Conservation (phyloP, 768 basidiomycete species). For the Harrya chromipes region DNA sequence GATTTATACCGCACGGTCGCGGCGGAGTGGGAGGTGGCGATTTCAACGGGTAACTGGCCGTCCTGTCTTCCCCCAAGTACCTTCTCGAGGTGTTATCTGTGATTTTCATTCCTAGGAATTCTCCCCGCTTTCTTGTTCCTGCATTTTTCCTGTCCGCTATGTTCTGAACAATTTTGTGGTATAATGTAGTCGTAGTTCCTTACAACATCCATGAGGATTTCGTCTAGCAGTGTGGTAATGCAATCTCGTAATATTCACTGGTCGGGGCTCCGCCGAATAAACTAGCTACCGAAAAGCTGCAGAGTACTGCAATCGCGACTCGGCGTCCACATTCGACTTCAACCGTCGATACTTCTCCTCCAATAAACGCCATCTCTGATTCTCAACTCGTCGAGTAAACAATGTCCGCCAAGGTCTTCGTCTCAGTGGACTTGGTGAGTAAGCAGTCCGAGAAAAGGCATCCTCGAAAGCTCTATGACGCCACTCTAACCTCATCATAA, state of each 20-base stretch:
- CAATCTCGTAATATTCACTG: neutral
- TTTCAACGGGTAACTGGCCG: slow-evolving; percentile 68
- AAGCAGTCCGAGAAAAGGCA: slow-evolving; percentile 6
- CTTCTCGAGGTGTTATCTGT: slow-evolving; percentile 78
- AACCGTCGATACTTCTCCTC: slow-evolving; percentile 22
- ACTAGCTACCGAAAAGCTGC: slow-evolving; percentile 1
- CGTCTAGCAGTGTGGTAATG: neutral
- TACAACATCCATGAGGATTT: slow-evolving; percentile 11
- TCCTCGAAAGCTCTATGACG: slow-evolving; percentile 7
- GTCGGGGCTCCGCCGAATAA: neutral
- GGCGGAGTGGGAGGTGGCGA: slow-evolving; percentile 62
- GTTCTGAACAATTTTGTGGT: slow-evolving; percentile 13
- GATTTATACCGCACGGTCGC: slow-evolving; percentile 56
- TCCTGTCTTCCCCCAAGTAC: slow-evolving; percentile 71
- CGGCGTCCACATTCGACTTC: neutral
- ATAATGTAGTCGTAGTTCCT: slow-evolving; percentile 23
- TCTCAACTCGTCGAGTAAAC: slow-evolving; percentile 26
- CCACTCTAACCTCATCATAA: slow-evolving; percentile 22
- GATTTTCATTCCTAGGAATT: slow-evolving; percentile 9
- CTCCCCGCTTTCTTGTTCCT: slow-evolving; percentile 15
- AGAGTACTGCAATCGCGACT: neutral
- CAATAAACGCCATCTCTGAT: slow-evolving; percentile 28
- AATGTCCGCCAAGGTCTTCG: slow-evolving; percentile 22
- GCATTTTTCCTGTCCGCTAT: neutral
- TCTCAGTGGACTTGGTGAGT: slow-evolving; percentile 4